Evolutionary conservation across 2,329 filamentous ascomycete species (phyloP).

Genomic region (Phialophora verrucosa): DNA sequence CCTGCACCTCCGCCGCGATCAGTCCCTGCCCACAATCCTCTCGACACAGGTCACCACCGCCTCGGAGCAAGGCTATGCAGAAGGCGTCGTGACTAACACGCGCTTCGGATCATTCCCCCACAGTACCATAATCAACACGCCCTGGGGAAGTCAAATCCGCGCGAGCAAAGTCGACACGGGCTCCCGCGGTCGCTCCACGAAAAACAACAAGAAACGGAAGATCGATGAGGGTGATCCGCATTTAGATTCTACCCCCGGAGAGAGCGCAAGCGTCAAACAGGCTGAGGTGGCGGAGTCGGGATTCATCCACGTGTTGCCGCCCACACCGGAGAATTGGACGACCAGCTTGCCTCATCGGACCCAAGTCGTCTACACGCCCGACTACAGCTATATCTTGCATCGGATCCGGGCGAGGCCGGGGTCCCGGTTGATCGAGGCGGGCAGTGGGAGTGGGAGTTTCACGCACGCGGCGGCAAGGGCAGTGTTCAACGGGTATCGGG

Average conservation of each 20-base stretch:
- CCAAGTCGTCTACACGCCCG: conserved; percentile 60
- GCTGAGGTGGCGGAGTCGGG: conserved; percentile 53
- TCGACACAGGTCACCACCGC: conserved; percentile 60
- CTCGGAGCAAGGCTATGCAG: conserved; percentile 72
- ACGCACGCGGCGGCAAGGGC: conserved; percentile 58
- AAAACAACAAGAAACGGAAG: conserved; percentile 55
- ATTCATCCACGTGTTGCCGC: conserved; percentile 56
- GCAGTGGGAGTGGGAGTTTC: conserved; percentile 59
- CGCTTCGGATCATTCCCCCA: conserved; percentile 91
- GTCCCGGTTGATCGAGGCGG: conserved; percentile 56
- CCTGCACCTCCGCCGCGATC: conserved; percentile 86
- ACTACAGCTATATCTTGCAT: conserved; percentile 60
- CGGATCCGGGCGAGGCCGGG: conserved; percentile 55
- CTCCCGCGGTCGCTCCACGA: conserved; percentile 75
- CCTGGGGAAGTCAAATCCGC: conserved; percentile 90
- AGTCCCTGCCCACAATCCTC: conserved; percentile 76
- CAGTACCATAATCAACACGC: conserved; percentile 74
- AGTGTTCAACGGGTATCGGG: conserved; percentile 52
- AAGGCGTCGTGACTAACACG: conserved; percentile 84
- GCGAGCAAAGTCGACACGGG: conserved; percentile 91
- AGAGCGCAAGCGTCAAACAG: conserved; percentile 34
- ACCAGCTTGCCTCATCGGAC: conserved; percentile 58
- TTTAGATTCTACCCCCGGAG: conserved; percentile 18
- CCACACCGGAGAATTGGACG: conserved; percentile 59
- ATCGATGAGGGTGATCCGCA: conserved; percentile 44